phyloP scores from a whole-genome alignment of 768 basidiomycete genomes.

The Auricularia cornea region DNA sequence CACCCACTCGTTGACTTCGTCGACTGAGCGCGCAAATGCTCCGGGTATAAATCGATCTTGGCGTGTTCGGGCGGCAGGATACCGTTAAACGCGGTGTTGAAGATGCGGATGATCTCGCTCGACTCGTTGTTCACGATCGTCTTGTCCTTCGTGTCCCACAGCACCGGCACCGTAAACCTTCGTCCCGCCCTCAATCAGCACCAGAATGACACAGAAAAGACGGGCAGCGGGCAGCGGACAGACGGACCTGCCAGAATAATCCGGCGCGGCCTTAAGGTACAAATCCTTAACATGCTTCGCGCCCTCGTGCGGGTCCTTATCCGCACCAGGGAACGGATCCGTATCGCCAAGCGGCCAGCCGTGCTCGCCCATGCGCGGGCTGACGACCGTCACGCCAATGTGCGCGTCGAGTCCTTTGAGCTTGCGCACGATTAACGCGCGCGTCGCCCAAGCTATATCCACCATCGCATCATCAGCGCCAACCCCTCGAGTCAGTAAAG shows the following conservation, averaged over 20 bases:
- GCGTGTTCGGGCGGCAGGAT: slow-evolving; percentile 19
- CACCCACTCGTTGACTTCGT: slow-evolving; percentile 34
- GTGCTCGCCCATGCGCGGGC: slow-evolving; percentile 34
- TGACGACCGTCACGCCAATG: slow-evolving; percentile 43
- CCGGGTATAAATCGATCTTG: slow-evolving; percentile 32
- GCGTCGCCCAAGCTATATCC: slow-evolving; percentile 79
- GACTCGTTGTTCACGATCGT: slow-evolving; percentile 40
- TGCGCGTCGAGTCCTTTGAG: slow-evolving; percentile 86
- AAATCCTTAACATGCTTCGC: slow-evolving; percentile 31
- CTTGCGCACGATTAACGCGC: slow-evolving; percentile 80
- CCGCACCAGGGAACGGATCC: slow-evolving; percentile 22
- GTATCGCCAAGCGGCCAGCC: slow-evolving; percentile 33
- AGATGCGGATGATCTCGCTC: slow-evolving; percentile 35
- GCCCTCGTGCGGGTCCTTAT: slow-evolving; percentile 28
- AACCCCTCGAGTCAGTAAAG: too few species aligned
- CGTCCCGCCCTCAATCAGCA: slow-evolving; percentile 20
- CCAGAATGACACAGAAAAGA: too few species aligned
- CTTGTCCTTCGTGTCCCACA: slow-evolving; percentile 36
- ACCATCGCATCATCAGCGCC: not conserved
- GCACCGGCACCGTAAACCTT: slow-evolving; percentile 28
- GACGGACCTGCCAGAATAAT: too few species aligned
- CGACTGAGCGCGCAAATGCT: slow-evolving; percentile 31
- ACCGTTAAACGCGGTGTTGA: slow-evolving; percentile 33
- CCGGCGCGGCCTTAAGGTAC: slow-evolving; percentile 32
- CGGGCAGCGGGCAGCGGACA: too few species aligned